Base-by-base conservation (phyloP, 2,329 filamentous ascomycete species). In the Paecilomyces sp. region DNA sequence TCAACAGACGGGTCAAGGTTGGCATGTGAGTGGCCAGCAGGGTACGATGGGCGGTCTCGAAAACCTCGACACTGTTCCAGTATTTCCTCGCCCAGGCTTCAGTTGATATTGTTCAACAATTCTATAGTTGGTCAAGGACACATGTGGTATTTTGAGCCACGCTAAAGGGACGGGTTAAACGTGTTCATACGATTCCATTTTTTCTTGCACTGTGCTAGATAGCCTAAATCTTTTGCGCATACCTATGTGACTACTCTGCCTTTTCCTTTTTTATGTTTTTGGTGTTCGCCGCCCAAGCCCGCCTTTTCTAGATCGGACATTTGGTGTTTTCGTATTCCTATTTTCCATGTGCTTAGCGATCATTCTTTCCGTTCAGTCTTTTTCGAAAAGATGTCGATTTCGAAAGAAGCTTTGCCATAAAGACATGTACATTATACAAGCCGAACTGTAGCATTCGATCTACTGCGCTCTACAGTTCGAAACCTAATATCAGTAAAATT, bases 1-100 rank as follows among this genome's bases (percentile, higher is more conserved):
- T 70, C 92, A 96, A 69, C 82, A 87, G 63, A 96, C 92, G 0
- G 92, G 93, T 0, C 83, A 90, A 74, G 91, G 91, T 1, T 97
- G 94, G 91, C 92, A 97, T 73, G 83, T 88, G 63, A 85, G 85
- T 62, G 73, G 73, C 3, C 86, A 88, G 65, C 85, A 90, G 69
- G 84, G 88, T 8, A 93, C 94, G 3, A 89, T 96, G 64, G 91
- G 92, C 3, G 84, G 84, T 1, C 73, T 81, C 65, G 88, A 97
- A 70, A 85, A 89, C 64, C 70, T 97, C 52, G 83, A 88, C 34
- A 96, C 92, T 0, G 81, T 91, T 30, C 88, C 88, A 0, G 85
- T 97, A 0, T 99, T 99, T 70, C 94, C 94, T 9, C 82, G 93
- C 59, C 91, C 91, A 1, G 86, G 84, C 18, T 78, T 80, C 68